Base-by-base conservation (phyloP, 1,284 basidiomycete genomes). In the Cryptococcus jaspeensis region DNA sequence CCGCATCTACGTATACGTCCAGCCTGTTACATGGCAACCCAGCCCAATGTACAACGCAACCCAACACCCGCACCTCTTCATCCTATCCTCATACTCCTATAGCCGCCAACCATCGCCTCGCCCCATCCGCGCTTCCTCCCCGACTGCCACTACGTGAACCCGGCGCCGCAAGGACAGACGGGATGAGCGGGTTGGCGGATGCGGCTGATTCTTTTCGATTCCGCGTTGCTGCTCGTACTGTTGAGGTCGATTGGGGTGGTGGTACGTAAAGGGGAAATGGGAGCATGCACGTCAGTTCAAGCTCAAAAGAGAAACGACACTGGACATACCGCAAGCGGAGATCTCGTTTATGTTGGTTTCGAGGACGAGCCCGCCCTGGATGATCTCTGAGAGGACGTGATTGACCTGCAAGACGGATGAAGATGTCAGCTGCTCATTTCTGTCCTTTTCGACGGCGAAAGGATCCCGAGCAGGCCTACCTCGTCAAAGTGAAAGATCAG, bases 401-500 rank as follows among this genome's bases (percentile, higher is more conserved):
- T 99, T 93, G 7, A 92, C 92, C 90, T 92, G 67, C 16, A 53
- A 36, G 15, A 5, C 11, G 35, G 20, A 28, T 18, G 25, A 22
- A 18, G n/a, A 38, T 6, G 37, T 18, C 11, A 15, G 8, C 20
- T 20, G 15, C 25, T 28, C 7, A 38, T 15, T 49, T 20, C 16
- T 9, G n/a, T 4, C 4, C 4, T 32, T 4, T 32, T 32, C n/a
- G n/a, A 36, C 35, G 47, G 28, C 38, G 15, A n/a, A 15, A 15
- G 25, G 2, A 13, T 7, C 13, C 36, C 13, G 32, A 18, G 13
- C 13, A 36, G 40, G 69, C 82, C 41, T 60, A 92, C 94, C 81
- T 98, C 91, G 75, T 99, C 95, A 70, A 97, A 99, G 78, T 98
- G 92, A 77, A 99, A 99, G 56, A 99, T 95, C 25, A 99, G 82